A percentile compares a stretch with the other conserved stretches of the same genome.
Evolutionary conservation across 352 stramenopile genomes (phyloP).

Genomic region (Globisporangium alternatum): DNA sequence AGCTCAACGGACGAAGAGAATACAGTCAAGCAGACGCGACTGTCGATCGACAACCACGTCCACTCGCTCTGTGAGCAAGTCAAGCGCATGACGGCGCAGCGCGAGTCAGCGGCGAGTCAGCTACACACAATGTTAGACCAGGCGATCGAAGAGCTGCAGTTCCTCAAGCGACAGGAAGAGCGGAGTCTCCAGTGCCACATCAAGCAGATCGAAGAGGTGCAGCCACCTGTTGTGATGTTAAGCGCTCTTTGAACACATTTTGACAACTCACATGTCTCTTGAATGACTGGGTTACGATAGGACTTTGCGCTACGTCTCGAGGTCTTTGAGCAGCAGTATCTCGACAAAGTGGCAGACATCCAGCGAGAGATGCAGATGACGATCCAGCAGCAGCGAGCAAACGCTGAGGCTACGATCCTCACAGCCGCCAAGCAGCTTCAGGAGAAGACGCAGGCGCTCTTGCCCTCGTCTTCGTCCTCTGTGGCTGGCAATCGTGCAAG

Average conservation of each 20-base stretch:
- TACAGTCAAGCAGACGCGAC: conserved; percentile 14
- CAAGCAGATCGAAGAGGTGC: conserved; percentile 49
- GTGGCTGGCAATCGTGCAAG: not conserved
- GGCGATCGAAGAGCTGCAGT: conserved; percentile 53
- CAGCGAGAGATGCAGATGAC: conserved; percentile 42
- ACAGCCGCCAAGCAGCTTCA: conserved; percentile 44
- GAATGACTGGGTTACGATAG: conserved; percentile 15
- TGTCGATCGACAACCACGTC: conserved; percentile 49
- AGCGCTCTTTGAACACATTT: not conserved
- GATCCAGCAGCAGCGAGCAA: conserved; percentile 41
- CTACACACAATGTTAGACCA: conserved; percentile 43
- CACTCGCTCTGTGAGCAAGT: conserved; percentile 45
- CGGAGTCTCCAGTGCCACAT: conserved; percentile 41
- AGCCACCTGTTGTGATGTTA: not conserved
- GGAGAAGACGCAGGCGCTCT: conserved; percentile 36
- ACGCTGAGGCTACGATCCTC: conserved; percentile 36
- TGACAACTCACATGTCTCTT: not conserved
- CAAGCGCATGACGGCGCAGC: conserved; percentile 38
- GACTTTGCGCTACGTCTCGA: conserved; percentile 53
- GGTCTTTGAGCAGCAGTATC: conserved; percentile 62
- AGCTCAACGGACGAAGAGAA: conserved; percentile 10
- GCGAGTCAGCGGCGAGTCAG: conserved; percentile 42
- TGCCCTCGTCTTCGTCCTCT: not conserved
- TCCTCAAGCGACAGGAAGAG: conserved; percentile 52
- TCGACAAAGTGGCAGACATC: conserved; percentile 52